phyloP scores from a whole-genome alignment of 768 basidiomycete species.

The Cystofilobasidium bisporidii region DNA sequence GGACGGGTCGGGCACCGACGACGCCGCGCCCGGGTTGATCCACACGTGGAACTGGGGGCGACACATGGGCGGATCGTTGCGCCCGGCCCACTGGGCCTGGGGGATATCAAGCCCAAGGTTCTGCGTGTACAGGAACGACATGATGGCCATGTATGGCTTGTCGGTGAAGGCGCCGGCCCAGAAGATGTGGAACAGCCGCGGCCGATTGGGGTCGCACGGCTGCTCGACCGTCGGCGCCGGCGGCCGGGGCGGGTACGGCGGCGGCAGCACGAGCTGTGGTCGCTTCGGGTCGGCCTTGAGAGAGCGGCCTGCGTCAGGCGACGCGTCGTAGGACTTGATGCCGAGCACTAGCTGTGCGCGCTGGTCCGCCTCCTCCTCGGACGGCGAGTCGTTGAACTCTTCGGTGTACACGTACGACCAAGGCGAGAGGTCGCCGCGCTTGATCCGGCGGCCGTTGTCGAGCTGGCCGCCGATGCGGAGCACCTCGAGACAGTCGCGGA shows the following conservation, averaged over 20 bases:
- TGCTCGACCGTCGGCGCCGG: constrained; percentile 50
- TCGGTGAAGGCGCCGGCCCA: constrained; percentile 99
- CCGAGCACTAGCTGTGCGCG: constrained; percentile 31
- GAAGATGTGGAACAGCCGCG: constrained; percentile 94
- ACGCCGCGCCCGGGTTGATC: constrained; percentile 97
- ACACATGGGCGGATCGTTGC: constrained; percentile 48
- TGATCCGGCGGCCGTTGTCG: constrained; percentile 64
- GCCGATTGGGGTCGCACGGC: constrained; percentile 73
- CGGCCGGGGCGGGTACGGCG: constrained; percentile 50
- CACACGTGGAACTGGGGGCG: constrained; percentile 93
- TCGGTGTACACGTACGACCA: constrained; percentile 88
- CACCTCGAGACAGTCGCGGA: constrained; percentile 93
- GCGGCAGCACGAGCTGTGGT: constrained; percentile 39
- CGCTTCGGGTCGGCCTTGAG: not conserved
- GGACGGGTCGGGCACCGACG: constrained; percentile 71
- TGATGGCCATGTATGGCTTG: constrained; percentile 89
- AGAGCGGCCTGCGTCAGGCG: not conserved
- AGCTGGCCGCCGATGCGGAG: constrained; percentile 81
- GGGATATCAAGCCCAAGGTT: constrained; percentile 68
- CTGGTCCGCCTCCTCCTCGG: constrained; percentile 21
- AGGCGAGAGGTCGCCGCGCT: constrained; percentile 64
- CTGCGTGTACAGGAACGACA: constrained; percentile 93
- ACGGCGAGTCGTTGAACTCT: constrained; percentile 33
- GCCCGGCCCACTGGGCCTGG: constrained; percentile 44
- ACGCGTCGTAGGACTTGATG: constrained; percentile 35